Base-by-base conservation (phyloP, 768 basidiomycete genomes). In the Tylopilus vinaceipallidus region DNA sequence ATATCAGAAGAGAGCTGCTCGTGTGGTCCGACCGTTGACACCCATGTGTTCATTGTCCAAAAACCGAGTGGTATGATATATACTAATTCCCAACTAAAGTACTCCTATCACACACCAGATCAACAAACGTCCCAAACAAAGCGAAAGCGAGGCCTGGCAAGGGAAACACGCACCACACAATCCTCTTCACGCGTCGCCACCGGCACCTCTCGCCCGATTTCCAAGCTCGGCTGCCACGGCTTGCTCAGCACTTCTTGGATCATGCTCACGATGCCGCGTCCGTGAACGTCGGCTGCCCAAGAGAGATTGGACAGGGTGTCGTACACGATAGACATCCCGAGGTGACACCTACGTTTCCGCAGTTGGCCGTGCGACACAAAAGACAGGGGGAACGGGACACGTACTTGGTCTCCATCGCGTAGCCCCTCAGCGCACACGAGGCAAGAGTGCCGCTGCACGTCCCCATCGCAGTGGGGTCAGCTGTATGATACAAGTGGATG, bases 391-490 rank as follows among this genome's bases (percentile, higher is more conserved):
- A 26, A 6, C n/a, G 6, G 11, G 24, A 36, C 33, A 69, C 76
- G 27, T 33, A 86, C 83, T 76, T 74, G 33, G 85, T 78, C 68
- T 93, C 91, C 77, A 94, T 76, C 3, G 91, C 95, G 62, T 88
- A 97, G n/a, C 95, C 95, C 17, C 78, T 90, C 10, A 91, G 68
- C 4, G 88, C 83, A 63, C 95, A 98, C 1, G 84, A 80, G 1
- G 88, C 93, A 1, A 89, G 60, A 2, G 88, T 73, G 14, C 91
- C 91, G 48, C 81, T 93, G 69, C 91, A 93, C 7, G 83, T 85
- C 29, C 89, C 89, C 84, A 91, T 91, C 17, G 95, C 82, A 44
- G 97, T 90, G 6, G 95, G 95, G 68, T 98, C 95, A 22, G 94
- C 95, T 19, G 87, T 95, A 62, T 97, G 91, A 68, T 89, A 97